Percentiles rank a stretch among this genome's conserved stretches.
phyloP scores from a whole-genome alignment of 495 filamentous ascomycete species.

The Lophiostoma macrostomum region DNA sequence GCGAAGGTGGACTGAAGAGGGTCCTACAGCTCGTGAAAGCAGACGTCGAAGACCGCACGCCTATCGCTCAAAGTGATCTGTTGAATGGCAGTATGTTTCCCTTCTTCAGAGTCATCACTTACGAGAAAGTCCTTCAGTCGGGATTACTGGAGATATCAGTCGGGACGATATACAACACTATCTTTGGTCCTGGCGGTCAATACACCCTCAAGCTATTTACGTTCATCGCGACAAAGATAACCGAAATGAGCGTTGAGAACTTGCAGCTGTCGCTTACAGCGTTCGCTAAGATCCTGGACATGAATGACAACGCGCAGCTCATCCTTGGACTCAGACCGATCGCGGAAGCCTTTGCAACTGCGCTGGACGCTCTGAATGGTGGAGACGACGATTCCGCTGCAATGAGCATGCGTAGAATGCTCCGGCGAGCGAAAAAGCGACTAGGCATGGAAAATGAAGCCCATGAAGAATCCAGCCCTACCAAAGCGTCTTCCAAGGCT shows the following conservation, averaged over 20 bases:
- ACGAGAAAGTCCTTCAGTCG: constrained; percentile 52
- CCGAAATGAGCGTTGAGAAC: not conserved
- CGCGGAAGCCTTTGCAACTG: not conserved
- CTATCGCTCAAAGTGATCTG: too few species aligned
- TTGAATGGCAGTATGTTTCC: constrained; percentile 47
- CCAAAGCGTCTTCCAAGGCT: not conserved
- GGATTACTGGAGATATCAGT: constrained; percentile 54
- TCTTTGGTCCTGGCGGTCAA: constrained; percentile 52
- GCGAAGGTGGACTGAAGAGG: constrained; percentile 17
- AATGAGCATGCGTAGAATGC: not conserved
- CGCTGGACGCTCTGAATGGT: not conserved
- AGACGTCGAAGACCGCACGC: too few species aligned
- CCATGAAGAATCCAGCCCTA: not conserved
- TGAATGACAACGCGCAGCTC: not conserved
- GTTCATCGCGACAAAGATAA: constrained; percentile 11
- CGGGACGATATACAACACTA: constrained; percentile 55
- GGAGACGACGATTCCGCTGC: not conserved
- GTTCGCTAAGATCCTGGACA: not conserved
- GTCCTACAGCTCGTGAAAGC: constrained; percentile 17
- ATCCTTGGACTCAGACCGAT: not conserved
- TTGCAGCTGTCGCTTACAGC: not conserved
- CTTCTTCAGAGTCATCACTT: constrained; percentile 52
- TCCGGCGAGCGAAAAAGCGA: not conserved
- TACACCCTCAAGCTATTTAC: constrained; percentile 47
- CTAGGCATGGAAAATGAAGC: not conserved